These are phyloP conservation scores for Penicillium atrosanguineum DNA, from an alignment of 495 filamentous ascomycete species.

Conservation along the genomic window DNA sequence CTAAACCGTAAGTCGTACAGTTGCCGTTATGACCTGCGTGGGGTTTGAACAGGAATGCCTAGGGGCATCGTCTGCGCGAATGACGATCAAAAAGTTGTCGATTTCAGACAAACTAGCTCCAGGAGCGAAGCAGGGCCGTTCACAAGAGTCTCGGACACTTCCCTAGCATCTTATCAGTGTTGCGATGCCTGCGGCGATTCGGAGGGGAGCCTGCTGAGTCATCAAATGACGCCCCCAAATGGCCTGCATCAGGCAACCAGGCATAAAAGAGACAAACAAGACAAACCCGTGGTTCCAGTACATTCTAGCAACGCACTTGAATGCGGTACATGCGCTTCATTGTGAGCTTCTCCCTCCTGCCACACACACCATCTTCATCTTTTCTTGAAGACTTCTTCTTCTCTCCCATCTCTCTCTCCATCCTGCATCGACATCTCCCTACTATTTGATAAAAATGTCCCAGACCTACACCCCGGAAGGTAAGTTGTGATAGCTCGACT, in stretches of 20 bases:
- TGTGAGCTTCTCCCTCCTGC: conserved; percentile 14
- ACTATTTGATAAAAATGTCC: conserved; percentile 25
- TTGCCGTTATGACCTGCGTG: conserved; percentile 2
- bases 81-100: background rate
- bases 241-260: background rate
- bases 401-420: conserved; percentile 7
- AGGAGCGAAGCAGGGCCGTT: conserved; percentile 3
- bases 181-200: conserved; percentile 13
- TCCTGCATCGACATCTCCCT: background rate
- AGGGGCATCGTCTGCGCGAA: conserved; percentile 9
- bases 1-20: background rate
- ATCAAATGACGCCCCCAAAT: conserved; percentile 15
- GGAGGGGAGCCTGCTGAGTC: conserved; percentile 18
- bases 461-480: conserved; percentile 40
- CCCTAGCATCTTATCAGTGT: conserved; percentile 17
- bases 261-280: conserved; percentile 34
- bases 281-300: conserved; percentile 43
- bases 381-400: conserved; percentile 8
- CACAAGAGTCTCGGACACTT: conserved; percentile 1
- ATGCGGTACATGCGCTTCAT: conserved; percentile 15
- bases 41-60: conserved; percentile 9
- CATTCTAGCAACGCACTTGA: conserved; percentile 31
- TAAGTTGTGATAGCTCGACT: conserved; percentile 33
- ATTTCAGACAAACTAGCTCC: background rate
- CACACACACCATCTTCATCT: conserved; percentile 14